phyloP scores from a whole-genome alignment of 257 asterid genomes.

The Solanum habrochaites region DNA sequence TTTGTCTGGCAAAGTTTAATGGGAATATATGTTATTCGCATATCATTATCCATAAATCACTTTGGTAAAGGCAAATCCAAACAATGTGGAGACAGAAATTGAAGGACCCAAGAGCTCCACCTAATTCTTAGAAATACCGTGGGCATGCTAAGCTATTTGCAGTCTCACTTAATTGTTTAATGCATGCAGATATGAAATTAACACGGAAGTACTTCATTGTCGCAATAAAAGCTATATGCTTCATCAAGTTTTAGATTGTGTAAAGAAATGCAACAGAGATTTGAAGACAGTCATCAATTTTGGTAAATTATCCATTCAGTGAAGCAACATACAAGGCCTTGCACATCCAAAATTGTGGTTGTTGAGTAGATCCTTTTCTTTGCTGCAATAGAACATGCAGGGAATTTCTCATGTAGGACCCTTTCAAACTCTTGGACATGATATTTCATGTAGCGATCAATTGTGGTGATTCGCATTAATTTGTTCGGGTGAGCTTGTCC shows the following conservation, averaged over 20 bases:
- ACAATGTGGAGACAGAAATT: not conserved
- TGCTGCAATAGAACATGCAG: slow-evolving; percentile 88
- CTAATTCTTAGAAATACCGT: not conserved
- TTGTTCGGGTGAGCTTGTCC: slow-evolving; percentile 84
- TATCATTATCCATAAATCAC: not conserved
- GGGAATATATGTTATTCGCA: not conserved
- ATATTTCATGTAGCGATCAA: slow-evolving; percentile 69
- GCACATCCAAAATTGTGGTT: slow-evolving; percentile 83
- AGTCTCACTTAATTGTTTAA: not conserved
- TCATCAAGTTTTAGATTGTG: not conserved
- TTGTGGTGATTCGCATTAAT: slow-evolving; percentile 58
- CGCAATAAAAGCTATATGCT: not conserved
- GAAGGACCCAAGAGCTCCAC: not conserved
- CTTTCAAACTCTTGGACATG: slow-evolving; percentile 94
- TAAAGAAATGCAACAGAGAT: not conserved
- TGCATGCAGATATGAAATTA: not conserved
- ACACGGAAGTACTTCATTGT: not conserved
- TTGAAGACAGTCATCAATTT: not conserved
- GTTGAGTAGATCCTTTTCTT: slow-evolving; percentile 70
- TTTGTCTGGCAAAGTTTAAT: not conserved
- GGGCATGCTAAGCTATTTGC: not conserved
- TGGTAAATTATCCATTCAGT: not conserved
- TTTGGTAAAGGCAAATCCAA: not conserved
- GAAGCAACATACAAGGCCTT: slow-evolving; percentile 72
- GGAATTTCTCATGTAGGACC: slow-evolving; percentile 69